A percentile compares a stretch with the other conserved stretches of the same genome.
Conservation (phyloP, 2,329 filamentous ascomycete genomes). For the Ustulina deusta region DNA sequence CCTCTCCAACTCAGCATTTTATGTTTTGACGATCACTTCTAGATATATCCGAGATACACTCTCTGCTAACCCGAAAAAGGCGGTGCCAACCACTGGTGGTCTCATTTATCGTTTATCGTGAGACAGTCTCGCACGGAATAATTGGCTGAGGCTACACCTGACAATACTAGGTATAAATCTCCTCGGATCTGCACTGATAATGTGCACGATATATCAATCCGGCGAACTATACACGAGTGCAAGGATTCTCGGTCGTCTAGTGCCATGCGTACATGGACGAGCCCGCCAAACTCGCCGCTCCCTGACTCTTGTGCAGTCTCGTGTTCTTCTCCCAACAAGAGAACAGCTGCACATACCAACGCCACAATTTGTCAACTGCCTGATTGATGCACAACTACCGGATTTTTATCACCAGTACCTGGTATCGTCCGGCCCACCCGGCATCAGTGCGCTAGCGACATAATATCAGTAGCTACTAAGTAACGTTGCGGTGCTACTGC, state of each 20-base stretch:
- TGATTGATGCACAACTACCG: constrained; percentile 37
- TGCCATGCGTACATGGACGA: constrained; percentile 19
- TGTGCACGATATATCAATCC: not conserved
- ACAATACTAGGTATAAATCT: not conserved
- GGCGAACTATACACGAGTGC: not conserved
- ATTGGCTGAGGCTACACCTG: constrained; percentile 14
- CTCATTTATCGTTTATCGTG: constrained; percentile 9
- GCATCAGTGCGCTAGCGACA: constrained; percentile 3
- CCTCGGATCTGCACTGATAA: not conserved
- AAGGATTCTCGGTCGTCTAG: constrained; percentile 1
- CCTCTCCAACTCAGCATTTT: constrained; percentile 9
- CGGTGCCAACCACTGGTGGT: constrained; percentile 15
- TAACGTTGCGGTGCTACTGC: constrained; percentile 46
- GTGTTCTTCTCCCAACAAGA: constrained; percentile 3
- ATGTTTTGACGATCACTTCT: constrained; percentile 30
- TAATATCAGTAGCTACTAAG: constrained; percentile 31
- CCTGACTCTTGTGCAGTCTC: constrained; percentile 1
- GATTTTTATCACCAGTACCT: constrained; percentile 16
- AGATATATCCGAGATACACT: constrained; percentile 18
- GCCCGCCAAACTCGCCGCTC: constrained; percentile 2
- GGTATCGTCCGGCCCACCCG: constrained; percentile 3
- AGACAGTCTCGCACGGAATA: constrained; percentile 7
- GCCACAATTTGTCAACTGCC: constrained; percentile 38
- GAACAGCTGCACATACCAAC: constrained; percentile 25
- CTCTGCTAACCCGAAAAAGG: constrained; percentile 20